These are phyloP conservation scores for Trichoderma sp. DNA, from an alignment of 2,329 filamentous ascomycete species.

Conservation along the genomic window DNA sequence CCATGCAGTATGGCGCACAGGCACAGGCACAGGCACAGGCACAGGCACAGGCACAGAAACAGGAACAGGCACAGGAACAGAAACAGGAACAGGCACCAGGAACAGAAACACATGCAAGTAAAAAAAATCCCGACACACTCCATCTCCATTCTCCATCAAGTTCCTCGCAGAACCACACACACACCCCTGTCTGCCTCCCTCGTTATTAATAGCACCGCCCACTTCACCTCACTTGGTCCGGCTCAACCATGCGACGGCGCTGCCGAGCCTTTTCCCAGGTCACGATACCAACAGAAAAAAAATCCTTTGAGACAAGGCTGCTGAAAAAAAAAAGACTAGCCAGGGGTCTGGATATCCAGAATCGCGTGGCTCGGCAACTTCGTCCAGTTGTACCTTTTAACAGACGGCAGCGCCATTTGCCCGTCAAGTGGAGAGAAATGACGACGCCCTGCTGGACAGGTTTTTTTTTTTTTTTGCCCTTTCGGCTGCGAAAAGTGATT, in stretches of 20 bases:
- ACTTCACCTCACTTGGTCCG: not conserved
- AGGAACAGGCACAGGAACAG: too few relatives aligned
- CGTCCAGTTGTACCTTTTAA: not conserved
- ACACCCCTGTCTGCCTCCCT: not conserved
- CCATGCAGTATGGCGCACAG: too few relatives aligned
- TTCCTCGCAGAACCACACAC: too few relatives aligned
- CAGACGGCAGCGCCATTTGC: not conserved
- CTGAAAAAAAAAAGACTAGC: not conserved
- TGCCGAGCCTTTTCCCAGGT: not conserved
- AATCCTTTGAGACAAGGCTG: not conserved
- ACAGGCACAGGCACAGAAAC: too few relatives aligned
- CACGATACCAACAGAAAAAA: not conserved
- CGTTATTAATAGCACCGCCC: constrained; percentile 16
- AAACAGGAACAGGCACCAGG: too few relatives aligned
- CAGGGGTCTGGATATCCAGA: not conserved
- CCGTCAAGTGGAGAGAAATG: not conserved
- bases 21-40: too few relatives aligned
- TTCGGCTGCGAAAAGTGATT: not conserved
- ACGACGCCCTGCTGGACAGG: not conserved
- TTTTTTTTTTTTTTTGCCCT: not conserved
- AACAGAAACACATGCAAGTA: too few relatives aligned
- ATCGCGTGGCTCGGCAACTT: constrained; percentile 3
- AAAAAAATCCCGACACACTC: too few relatives aligned
- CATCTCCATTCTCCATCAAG: too few relatives aligned
- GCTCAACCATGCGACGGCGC: not conserved